Evolutionary conservation across 768 basidiomycete genomes (phyloP), one percentile per base, ranked within the genome.

Genomic region (Russula earlei): DNA sequence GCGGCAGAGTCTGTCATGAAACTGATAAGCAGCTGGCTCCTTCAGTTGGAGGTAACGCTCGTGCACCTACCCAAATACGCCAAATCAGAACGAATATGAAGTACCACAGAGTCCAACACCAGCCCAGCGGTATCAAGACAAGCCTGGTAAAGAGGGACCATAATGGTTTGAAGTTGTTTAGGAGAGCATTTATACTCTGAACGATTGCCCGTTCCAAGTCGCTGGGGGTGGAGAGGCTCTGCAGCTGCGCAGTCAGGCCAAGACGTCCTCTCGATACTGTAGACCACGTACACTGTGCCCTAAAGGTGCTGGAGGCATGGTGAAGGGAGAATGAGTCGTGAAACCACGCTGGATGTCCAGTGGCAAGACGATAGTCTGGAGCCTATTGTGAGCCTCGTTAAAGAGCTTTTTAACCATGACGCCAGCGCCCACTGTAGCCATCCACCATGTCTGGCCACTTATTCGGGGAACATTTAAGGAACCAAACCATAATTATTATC

Each of bases 61-160:
- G 2, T 20, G 24, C 29, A 46, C 61, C 17, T 43, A 62, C 61
- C 3, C 37, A 5, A 20, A 62, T 6, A 10, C 36, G 14, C 50
- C 47, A 52, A 15, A 7, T 38, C 2, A 62, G 0, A 4, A 19
- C 22, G 7, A 25, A 14, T 12, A 44, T 10, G 37, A 56, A 53
- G 11, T 53, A 17, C 1, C 6, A 20, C 20, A 54, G 22, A n/a
- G 59, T 62, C 29, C 56, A 40, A 25, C 19, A 50, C 61, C 58
- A 62, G 43, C 61, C 53, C 19, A 60, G 29, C 15, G 59, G 54
- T 37, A 62, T 31, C 24, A 60, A 5, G 47, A 62, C 11, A 25
- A 31, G 43, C 15, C 52, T 61, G 59, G 60, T 22, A 22, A 44
- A 40, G 49, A 60, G n/a, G n/a, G n/a, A n/a, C n/a, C n/a, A n/a